Percentiles rank a stretch among this genome's conserved stretches.
These are phyloP conservation scores for Penicillium riverlandense DNA, from an alignment of 495 filamentous ascomycete species.

Conservation along the genomic window DNA sequence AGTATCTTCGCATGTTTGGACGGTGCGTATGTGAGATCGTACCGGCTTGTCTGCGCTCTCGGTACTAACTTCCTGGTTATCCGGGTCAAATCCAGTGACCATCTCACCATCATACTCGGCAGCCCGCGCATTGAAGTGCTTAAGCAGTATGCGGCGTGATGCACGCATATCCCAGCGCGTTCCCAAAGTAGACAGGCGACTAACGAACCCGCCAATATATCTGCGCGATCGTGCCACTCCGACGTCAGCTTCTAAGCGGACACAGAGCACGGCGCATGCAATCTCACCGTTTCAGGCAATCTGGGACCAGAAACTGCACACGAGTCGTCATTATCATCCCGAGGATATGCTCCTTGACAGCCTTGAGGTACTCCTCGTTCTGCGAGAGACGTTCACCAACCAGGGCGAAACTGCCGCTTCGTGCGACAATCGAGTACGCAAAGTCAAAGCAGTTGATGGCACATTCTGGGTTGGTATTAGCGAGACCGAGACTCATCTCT, in stretches of 20 bases:
- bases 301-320: conserved; percentile 15
- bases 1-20: not conserved
- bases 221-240: not conserved
- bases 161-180: conserved; percentile 19
- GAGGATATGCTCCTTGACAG: conserved; percentile 18
- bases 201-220: conserved; percentile 14
- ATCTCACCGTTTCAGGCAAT: conserved; percentile 11
- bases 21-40: not conserved
- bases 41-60: conserved; percentile 8
- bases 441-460: conserved; percentile 13
- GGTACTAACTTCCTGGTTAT: not conserved
- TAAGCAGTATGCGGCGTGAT: conserved; percentile 15
- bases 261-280: not conserved
- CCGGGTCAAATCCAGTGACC: not conserved
- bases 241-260: too few relatives aligned
- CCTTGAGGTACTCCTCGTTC: conserved; percentile 17
- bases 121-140: conserved; percentile 16
- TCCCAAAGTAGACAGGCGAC: conserved; percentile 7
- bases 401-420: conserved; percentile 16
- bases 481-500: too few relatives aligned
- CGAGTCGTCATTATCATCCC: conserved; percentile 20
- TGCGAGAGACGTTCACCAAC: conserved; percentile 13
- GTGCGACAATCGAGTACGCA: conserved; percentile 19
- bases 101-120: conserved; percentile 16
- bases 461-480: conserved; percentile 7